Base-by-base conservation (phyloP, 2,329 filamentous ascomycete genomes). In the Ophiocordyceps unilateralis region DNA sequence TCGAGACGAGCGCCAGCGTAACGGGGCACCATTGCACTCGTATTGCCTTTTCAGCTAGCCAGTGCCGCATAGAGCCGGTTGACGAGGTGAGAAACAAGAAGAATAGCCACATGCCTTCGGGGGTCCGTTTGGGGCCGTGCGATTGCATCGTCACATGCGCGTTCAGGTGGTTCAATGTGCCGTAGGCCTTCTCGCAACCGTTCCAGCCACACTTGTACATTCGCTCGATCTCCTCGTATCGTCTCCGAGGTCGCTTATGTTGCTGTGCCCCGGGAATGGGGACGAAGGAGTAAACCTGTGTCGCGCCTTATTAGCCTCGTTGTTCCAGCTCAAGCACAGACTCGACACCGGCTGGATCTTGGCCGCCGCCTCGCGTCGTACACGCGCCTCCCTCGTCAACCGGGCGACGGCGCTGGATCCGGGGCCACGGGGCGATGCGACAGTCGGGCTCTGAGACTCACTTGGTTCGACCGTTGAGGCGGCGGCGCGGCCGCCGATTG, bases 141-240 rank as follows among this genome's bases (percentile, higher is more conserved):
- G 85, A 91, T 62, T 98, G 91, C 91, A 96, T 96, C 14, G 91
- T 96, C 41, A 98, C 91, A 57, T 98, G 91, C 34, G 91, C 91
- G 58, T 98, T 98, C 52, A 98, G 62, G 60, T 98, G 91, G 62
- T 98, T 98, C 48, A 98, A 66, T 40, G 91, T 98, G 46, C 91
- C 91, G 53, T 98, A 98, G 3, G 91, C 91, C 66, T 98, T 98
- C 64, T 98, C 91, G 58, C 91, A 98, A 9, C 88, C 88, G 50
- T 95, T 89, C 85, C 87, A 96, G 22, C 89, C 91, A 58, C 91
- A 98, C 64, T 96, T 96, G 70, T 98, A 96, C 91, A 98, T 96
- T 58, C 91, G 81, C 68, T 98, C 91, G 53, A 98, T 98, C 60
- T 98, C 91, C 63, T 98, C 91, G 55, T 95, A 98, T 43, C 91